phyloP scores from a whole-genome alignment of 2,329 filamentous ascomycete species.

The Xylaria sp. region DNA sequence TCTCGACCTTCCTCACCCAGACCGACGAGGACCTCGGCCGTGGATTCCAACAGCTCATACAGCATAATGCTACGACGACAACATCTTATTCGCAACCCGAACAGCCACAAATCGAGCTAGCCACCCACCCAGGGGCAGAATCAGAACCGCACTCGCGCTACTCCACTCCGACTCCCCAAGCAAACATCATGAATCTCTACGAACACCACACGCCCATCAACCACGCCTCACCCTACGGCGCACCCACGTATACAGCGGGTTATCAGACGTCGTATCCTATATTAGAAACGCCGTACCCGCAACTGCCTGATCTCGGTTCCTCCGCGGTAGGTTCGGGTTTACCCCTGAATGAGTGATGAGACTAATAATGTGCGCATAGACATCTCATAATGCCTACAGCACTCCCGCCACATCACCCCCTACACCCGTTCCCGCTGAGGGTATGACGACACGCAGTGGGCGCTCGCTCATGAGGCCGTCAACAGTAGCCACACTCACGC shows the following conservation, averaged over 20 bases:
- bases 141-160: slow-evolving; percentile 37
- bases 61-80: slow-evolving; percentile 37
- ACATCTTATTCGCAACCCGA: slow-evolving; percentile 19
- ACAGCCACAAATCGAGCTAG: slow-evolving; percentile 24
- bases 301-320: slow-evolving; percentile 25
- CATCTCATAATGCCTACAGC: slow-evolving; percentile 38
- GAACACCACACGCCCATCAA: slow-evolving; percentile 29
- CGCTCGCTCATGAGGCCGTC: slow-evolving; percentile 27
- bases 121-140: slow-evolving; percentile 26
- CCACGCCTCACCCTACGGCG: slow-evolving; percentile 21
- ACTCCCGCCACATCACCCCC: slow-evolving; percentile 50
- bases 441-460: slow-evolving; percentile 37
- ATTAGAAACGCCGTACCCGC: slow-evolving; percentile 27
- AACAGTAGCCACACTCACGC: slow-evolving; percentile 27
- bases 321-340: slow-evolving; percentile 23
- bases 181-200: slow-evolving; percentile 23
- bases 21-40: slow-evolving; percentile 36
- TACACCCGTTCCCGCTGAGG: slow-evolving; percentile 36
- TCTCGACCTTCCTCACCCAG: slow-evolving; percentile 34
- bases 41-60: slow-evolving; percentile 40
- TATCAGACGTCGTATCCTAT: slow-evolving; percentile 26
- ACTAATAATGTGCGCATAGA: slow-evolving; percentile 17
- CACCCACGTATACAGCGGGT: slow-evolving; percentile 21
- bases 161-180: slow-evolving; percentile 35
- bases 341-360: neutral